Evolutionary conservation across 176 grass and related monocot genomes (phyloP).

Genomic region (Musa itinerans): DNA sequence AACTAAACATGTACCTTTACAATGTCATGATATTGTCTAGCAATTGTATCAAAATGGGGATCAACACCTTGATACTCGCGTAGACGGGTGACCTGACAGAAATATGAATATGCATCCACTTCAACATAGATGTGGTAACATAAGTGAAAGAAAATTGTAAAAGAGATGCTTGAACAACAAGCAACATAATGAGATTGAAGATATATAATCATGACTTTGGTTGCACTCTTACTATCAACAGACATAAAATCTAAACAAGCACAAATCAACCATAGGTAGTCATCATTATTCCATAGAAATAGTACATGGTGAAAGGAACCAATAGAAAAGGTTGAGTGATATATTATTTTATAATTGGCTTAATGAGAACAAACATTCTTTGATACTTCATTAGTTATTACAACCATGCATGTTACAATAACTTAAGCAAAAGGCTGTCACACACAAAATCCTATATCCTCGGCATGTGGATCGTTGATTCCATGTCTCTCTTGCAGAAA

Average conservation of each 20-base stretch:
- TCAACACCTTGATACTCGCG: slow-evolving; percentile 97
- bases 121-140: neutral
- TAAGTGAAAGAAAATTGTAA: neutral
- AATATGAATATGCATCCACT: neutral
- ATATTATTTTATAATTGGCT: too few relatives aligned
- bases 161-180: neutral
- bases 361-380: too few relatives aligned
- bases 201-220: neutral
- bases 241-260: neutral
- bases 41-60: slow-evolving; percentile 92
- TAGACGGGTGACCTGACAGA: slow-evolving; percentile 68
- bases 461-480: too few relatives aligned
- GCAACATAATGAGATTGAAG: too few relatives aligned
- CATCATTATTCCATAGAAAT: neutral
- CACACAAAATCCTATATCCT: neutral
- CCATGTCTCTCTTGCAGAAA: too few relatives aligned
- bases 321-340: too few relatives aligned
- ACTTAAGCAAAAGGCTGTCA: slow-evolving; percentile 8
- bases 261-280: neutral
- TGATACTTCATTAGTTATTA: neutral
- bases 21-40: slow-evolving; percentile 91
- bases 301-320: too few relatives aligned
- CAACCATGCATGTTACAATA: slow-evolving; percentile 1
- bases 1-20: slow-evolving; percentile 47
- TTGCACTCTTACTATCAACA: neutral